Evolutionary conservation across 331 rosid genomes (phyloP), one percentile per base, ranked within the genome.

Genomic region (Prunus yedoensis): DNA sequence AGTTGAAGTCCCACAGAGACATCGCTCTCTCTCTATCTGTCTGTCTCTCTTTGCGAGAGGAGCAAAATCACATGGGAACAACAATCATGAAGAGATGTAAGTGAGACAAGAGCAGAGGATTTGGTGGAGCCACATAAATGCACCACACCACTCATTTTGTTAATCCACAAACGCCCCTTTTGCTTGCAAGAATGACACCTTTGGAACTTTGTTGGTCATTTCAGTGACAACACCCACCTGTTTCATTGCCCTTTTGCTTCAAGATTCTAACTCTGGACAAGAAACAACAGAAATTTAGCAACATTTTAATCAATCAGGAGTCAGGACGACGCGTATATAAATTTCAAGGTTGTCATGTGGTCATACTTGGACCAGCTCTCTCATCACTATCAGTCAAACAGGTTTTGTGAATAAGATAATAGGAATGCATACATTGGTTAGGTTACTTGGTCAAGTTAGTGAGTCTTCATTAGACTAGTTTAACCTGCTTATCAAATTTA

Each of bases 91-190:
- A 79, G 82, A 83, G 77, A 64, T 32, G 73, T 54, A 66, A 86
- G 80, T 79, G 89, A 80, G 89, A 86, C 85, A 83, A 80, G 58
- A 73, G 75, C 81, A 80, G 97, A 89, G 93, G 96, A 94, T 94
- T 89, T 88, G 89, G 99, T 94, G 94, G 97, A 89, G 92, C 99
- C 98, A 57, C 87, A 75, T 90, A 88, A 92, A 88, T 91, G 91
- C 91, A 68, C 71, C 81, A 84, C 92, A 68, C 71, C 81, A 84
- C 92, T 88, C 89, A 62, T 83, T 80, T 81, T 84, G 88, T 77
- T 86, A 68, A 83, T 60, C 83, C 77, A 74, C 25, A 52, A 20
- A 45, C 12, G 57, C 30, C 74, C 43, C 43, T 38, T 58, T 38
- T 80, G 70, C 74, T 50, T 45, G 46, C 51, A 45, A 57, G 73